Evolutionary conservation across 768 basidiomycete species (phyloP).

Genomic region (Trametes villosa): DNA sequence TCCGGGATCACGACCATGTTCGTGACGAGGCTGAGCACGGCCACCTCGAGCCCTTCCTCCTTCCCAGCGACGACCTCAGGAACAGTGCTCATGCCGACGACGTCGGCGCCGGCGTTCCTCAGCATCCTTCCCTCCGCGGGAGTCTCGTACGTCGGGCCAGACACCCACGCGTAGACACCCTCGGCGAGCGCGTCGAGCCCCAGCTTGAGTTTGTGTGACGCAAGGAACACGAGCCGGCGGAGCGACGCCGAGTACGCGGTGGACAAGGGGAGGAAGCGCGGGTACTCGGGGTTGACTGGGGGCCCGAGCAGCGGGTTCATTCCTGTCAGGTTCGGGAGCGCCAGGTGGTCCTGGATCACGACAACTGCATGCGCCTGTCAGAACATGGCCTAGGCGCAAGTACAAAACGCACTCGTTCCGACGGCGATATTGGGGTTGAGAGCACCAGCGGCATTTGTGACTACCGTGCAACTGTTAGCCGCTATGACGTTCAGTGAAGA

Average conservation of each 20-base stretch:
- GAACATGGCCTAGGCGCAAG: background rate
- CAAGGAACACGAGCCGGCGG: constrained; percentile 73
- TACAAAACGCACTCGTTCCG: constrained; percentile 75
- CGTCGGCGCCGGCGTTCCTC: constrained; percentile 74
- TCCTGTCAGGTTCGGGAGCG: constrained; percentile 76
- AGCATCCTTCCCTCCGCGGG: constrained; percentile 85
- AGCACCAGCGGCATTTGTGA: constrained; percentile 91
- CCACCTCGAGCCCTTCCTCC: constrained; percentile 73
- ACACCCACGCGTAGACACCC: constrained; percentile 89
- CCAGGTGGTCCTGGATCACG: constrained; percentile 83
- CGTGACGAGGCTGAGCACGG: constrained; percentile 85
- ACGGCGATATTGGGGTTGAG: constrained; percentile 74
- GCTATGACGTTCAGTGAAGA: background rate
- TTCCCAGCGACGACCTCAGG: constrained; percentile 85
- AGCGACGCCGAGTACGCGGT: constrained; percentile 78
- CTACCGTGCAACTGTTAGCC: constrained; percentile 41
- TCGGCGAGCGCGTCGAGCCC: constrained; percentile 64
- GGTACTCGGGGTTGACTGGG: constrained; percentile 55
- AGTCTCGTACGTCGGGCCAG: constrained; percentile 89
- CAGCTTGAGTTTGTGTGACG: constrained; percentile 65
- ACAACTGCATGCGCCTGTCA: constrained; percentile 58
- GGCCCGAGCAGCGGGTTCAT: constrained; percentile 83
- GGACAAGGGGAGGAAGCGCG: constrained; percentile 84
- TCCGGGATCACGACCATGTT: constrained; percentile 81
- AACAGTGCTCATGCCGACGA: constrained; percentile 95